Conservation (phyloP, 1,284 basidiomycete species). For the Porogramme epimiltina region DNA sequence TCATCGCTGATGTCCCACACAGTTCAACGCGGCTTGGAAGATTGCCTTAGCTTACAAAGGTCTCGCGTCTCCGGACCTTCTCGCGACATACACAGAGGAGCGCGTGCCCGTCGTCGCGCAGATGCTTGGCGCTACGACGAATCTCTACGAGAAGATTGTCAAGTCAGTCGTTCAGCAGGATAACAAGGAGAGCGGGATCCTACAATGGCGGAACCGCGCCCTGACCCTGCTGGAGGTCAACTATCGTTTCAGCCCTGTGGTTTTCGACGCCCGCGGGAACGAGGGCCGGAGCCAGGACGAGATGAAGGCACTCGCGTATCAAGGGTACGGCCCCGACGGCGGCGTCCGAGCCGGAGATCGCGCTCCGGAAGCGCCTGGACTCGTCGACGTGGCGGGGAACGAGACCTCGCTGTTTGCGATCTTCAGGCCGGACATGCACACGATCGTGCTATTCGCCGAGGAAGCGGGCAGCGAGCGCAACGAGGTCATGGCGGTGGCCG, state of each 20-base stretch:
- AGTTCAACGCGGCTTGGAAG: conserved; percentile 38
- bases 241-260: conserved; percentile 47
- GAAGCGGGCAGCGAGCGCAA: not conserved
- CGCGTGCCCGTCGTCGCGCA: conserved; percentile 30
- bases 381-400: conserved; percentile 21
- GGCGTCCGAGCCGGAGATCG: conserved; percentile 42
- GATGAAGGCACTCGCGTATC: conserved; percentile 9
- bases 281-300: conserved; percentile 3
- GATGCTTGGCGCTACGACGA: conserved; percentile 26
- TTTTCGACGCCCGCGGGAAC: conserved; percentile 38
- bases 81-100: conserved; percentile 28
- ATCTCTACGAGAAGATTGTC: conserved; percentile 3
- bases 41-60: conserved; percentile 32
- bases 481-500: not conserved
- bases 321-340: conserved; percentile 5
- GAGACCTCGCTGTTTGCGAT: conserved; percentile 27
- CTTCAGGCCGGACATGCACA: conserved; percentile 26
- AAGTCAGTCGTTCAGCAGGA: not conserved
- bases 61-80: conserved; percentile 21
- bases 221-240: conserved; percentile 47
- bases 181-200: not conserved
- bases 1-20: not conserved
- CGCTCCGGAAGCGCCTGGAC: conserved; percentile 44
- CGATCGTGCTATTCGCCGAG: conserved; percentile 28
- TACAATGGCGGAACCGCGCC: conserved; percentile 2